These are phyloP conservation scores for Tricholomella constricta DNA, from an alignment of 768 basidiomycete genomes.

Conservation along the genomic window DNA sequence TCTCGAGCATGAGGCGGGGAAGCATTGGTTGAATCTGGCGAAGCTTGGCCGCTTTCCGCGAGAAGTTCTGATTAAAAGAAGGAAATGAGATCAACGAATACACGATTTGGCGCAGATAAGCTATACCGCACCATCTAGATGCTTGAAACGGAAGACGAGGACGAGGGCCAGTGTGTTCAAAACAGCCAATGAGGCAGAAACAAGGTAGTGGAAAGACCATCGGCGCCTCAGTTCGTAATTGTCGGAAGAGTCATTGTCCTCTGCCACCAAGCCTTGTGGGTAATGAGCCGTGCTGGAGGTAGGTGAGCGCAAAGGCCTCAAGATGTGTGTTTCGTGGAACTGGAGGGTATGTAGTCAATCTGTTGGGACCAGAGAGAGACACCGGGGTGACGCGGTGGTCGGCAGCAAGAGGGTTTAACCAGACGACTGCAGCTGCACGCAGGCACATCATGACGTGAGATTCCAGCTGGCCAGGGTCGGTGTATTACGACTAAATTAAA, in stretches of 20 bases:
- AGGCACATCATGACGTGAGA: too few species aligned
- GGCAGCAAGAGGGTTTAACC: too few species aligned
- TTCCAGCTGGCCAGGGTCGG: too few species aligned
- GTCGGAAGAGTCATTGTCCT: background rate
- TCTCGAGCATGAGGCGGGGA: constrained; percentile 8
- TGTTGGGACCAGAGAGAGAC: too few species aligned
- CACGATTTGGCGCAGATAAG: background rate
- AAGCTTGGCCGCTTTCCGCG: constrained; percentile 26
- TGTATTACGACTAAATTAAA: too few species aligned
- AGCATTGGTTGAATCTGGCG: constrained; percentile 18
- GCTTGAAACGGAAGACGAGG: constrained; percentile 29
- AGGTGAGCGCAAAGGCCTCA: constrained; percentile 9
- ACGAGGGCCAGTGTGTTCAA: constrained; percentile 31
- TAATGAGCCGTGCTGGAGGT: background rate
- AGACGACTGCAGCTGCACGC: too few species aligned
- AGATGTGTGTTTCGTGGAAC: constrained; percentile 2
- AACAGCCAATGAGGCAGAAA: constrained; percentile 53
- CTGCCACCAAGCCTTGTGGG: constrained; percentile 18
- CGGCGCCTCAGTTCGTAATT: constrained; percentile 23
- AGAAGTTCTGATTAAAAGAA: constrained; percentile 14
- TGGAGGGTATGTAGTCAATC: background rate
- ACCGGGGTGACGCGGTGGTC: too few species aligned
- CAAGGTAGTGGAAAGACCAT: constrained; percentile 69
- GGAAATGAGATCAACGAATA: background rate
- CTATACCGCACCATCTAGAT: constrained; percentile 27